Evolutionary conservation across 2,329 filamentous ascomycete genomes (phyloP).

Genomic region (Fusarium longipes): DNA sequence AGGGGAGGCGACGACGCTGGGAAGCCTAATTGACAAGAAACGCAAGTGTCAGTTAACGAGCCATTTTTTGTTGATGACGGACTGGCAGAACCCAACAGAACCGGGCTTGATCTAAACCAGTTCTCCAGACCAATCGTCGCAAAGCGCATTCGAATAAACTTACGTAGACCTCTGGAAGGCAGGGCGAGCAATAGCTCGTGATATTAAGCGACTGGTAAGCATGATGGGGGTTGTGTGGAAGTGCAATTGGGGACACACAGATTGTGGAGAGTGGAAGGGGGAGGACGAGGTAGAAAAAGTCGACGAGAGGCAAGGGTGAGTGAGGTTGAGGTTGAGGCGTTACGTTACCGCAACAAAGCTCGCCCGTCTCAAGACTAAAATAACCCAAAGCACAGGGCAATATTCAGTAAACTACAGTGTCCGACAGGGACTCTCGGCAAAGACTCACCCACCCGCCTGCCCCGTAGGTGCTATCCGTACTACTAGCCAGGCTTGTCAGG

Average conservation of each 20-base stretch:
- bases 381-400: slow-evolving; percentile 36
- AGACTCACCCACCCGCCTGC: slow-evolving; percentile 32
- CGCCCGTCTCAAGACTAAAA: slow-evolving; percentile 20
- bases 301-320: slow-evolving; percentile 35
- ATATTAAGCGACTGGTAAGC: slow-evolving; percentile 71
- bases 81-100: slow-evolving; percentile 15
- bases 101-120: slow-evolving; percentile 27
- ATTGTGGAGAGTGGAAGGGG: slow-evolving; percentile 38
- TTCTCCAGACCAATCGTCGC: slow-evolving; percentile 18
- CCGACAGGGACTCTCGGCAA: slow-evolving; percentile 45
- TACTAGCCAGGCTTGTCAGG: slow-evolving; percentile 29
- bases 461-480: background rate
- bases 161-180: slow-evolving; percentile 66
- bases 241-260: slow-evolving; percentile 42
- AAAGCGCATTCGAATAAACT: slow-evolving; percentile 45
- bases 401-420: slow-evolving; percentile 15
- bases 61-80: slow-evolving; percentile 30
- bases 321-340: slow-evolving; percentile 41
- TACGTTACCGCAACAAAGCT: slow-evolving; percentile 42
- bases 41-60: slow-evolving; percentile 40
- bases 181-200: slow-evolving; percentile 67
- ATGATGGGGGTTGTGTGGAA: slow-evolving; percentile 55
- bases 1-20: slow-evolving; percentile 59
- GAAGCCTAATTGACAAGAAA: slow-evolving; percentile 55
- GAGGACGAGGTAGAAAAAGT: slow-evolving; percentile 39